phyloP scores from a whole-genome alignment of 2,329 filamentous ascomycete species.

The Botryotinia calthae region DNA sequence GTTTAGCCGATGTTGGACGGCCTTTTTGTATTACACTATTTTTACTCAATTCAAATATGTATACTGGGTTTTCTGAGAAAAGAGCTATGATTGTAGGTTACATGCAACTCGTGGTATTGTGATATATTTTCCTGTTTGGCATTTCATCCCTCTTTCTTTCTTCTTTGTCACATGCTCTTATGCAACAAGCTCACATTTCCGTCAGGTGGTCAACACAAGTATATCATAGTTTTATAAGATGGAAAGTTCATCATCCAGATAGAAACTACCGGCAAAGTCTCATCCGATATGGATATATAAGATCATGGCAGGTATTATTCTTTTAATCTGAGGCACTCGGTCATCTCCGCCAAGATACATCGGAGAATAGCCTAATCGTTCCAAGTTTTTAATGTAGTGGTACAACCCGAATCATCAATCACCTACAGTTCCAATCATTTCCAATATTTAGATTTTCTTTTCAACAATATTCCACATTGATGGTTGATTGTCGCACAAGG shows the following conservation, averaged over 20 bases:
- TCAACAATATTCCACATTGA: neutral
- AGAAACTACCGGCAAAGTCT: rapidly evolving
- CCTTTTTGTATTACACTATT: neutral
- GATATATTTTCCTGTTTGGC: neutral
- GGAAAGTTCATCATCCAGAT: neutral
- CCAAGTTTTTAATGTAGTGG: neutral
- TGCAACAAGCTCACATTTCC: neutral
- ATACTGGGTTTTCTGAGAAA: neutral
- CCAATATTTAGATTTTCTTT: neutral
- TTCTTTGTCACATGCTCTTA: neutral
- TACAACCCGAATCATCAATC: neutral
- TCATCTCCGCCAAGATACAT: neutral
- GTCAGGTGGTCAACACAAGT: neutral
- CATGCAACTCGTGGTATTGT: neutral
- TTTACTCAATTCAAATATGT: neutral
- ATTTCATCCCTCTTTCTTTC: neutral
- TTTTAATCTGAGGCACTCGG: neutral
- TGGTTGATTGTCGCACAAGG: neutral
- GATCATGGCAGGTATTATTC: neutral
- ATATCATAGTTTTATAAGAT: neutral
- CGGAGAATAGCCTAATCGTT: neutral
- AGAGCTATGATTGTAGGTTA: neutral
- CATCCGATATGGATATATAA: neutral
- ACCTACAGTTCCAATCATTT: neutral
- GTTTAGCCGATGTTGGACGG: neutral